phyloP scores from a whole-genome alignment of 2,329 filamentous ascomycete genomes.

The Xenoacremonium recifei region DNA sequence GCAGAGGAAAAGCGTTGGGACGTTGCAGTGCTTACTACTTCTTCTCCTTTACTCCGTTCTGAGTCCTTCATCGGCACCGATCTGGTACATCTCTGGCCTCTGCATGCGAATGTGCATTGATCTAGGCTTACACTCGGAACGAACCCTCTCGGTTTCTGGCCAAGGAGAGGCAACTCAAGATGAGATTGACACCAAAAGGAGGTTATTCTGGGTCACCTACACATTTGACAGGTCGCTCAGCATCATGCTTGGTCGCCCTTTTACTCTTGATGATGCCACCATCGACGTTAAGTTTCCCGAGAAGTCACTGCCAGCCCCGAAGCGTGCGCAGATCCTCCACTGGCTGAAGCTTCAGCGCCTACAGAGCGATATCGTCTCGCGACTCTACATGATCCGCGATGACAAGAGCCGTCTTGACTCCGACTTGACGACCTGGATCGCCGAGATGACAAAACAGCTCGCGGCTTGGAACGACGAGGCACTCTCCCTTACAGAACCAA shows the following conservation, averaged over 20 bases:
- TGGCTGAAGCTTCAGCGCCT: conserved; percentile 21
- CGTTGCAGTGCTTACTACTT: conserved; percentile 19
- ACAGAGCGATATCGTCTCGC: conserved; percentile 16
- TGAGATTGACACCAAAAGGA: conserved; percentile 14
- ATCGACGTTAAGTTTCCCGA: conserved; percentile 17
- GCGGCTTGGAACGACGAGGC: conserved; percentile 6
- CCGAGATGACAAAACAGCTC: conserved; percentile 2
- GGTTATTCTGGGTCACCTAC: conserved; percentile 25
- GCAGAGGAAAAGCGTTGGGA: conserved; percentile 16
- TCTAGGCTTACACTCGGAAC: conserved; percentile 19
- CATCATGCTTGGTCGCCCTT: conserved; percentile 22
- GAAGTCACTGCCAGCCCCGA: conserved; percentile 3
- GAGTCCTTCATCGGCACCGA: conserved; percentile 16
- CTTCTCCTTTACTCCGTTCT: conserved; percentile 18
- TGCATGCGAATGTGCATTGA: conserved; percentile 24
- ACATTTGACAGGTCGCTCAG: conserved; percentile 20
- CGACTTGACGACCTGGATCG: conserved; percentile 3
- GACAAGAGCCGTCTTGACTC: background rate
- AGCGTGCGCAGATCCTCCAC: conserved; percentile 14
- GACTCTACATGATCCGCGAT: conserved; percentile 6
- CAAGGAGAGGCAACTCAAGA: conserved; percentile 3
- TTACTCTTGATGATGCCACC: conserved; percentile 18
- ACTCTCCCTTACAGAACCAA: conserved; percentile 1
- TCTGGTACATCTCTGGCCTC: conserved; percentile 23
- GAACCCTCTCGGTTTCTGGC: conserved; percentile 8